Evolutionary conservation across 345 rosid species (phyloP), one percentile per base, ranked within the genome.

Genomic region (Cochlearia excelsa): DNA sequence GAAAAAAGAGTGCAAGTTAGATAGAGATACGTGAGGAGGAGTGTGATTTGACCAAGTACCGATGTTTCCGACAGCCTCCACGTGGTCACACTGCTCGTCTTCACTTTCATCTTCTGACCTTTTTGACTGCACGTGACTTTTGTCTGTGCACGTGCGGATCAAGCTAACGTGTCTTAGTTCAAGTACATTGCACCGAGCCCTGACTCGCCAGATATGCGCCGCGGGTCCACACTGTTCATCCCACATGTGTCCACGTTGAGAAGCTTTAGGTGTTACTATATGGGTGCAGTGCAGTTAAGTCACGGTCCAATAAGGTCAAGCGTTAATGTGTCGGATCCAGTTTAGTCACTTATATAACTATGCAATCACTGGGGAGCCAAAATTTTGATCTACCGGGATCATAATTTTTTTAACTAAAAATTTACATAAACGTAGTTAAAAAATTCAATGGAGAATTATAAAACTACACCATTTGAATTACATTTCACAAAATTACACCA

Each of bases 31-130:
- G 59, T 11, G 41, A 44, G 39, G 30, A 69, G 59, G 50, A 40
- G 35, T 59, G 42, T 53, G 59, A 63, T 16, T 71, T 76, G 81
- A 79, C 76, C 84, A 70, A 81, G 76, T 78, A 61, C 84, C 81
- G 77, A 84, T 79, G 80, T 51, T 70, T 63, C 80, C 72, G 83
- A 76, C 84, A 76, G 2, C 34, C 46, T 74, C 81, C 84, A 78
- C 80, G 84, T 81, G 82, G 81, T 73, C 68, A 76, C 56, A 80
- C 77, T 59, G 56, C 68, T 66, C 71, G 61, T 8, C 76, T 37
- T 54, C 28, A 40, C 74, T 69, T 69, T 69, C 74, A 69, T 37
- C 65, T 54, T 75, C 74, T 57, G 78, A 73, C 74, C 49, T 16
- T 64, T 33, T 77, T 78, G 81, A 74, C 86, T 78, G 56, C 86